Evolutionary conservation across 1,139 yeast genomes (phyloP).

Genomic region (Hansenula lynferdii): DNA sequence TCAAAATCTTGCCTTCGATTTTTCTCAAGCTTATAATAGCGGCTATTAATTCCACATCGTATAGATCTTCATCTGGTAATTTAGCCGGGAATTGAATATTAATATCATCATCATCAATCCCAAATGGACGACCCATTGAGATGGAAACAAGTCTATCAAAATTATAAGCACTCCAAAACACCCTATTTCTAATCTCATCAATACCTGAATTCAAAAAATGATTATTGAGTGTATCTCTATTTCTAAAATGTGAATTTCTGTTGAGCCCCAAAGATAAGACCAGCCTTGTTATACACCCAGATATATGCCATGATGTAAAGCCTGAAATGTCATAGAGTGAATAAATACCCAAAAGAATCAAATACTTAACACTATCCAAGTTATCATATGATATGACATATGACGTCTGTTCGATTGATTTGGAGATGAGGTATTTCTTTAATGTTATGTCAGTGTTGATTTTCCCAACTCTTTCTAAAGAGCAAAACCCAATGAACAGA

Average conservation of each 20-base stretch:
- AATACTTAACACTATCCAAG: slow-evolving; percentile 32
- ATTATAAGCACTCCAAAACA: slow-evolving; percentile 48
- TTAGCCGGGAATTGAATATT: slow-evolving; percentile 37
- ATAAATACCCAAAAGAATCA: slow-evolving; percentile 39
- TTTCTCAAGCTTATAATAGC: slow-evolving; percentile 36
- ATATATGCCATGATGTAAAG: slow-evolving; percentile 42
- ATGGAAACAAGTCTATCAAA: slow-evolving; percentile 42
- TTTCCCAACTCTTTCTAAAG: slow-evolving; percentile 37
- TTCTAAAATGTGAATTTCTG: slow-evolving; percentile 26
- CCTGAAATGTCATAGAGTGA: slow-evolving; percentile 42
- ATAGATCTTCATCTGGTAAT: slow-evolving; percentile 33
- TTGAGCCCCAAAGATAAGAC: slow-evolving; percentile 39
- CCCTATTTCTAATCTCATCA: slow-evolving; percentile 35
- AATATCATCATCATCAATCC: slow-evolving; percentile 42
- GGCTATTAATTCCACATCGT: slow-evolving; percentile 33
- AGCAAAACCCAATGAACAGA: slow-evolving; percentile 44
- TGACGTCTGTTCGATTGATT: slow-evolving; percentile 32
- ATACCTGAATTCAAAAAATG: background rate
- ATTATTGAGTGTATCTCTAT: slow-evolving; percentile 20
- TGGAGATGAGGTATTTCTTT: slow-evolving; percentile 30
- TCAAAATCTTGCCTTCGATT: slow-evolving; percentile 38
- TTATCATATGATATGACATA: slow-evolving; percentile 32
- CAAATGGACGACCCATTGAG: slow-evolving; percentile 39
- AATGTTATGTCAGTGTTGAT: slow-evolving; percentile 29
- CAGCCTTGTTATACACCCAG: slow-evolving; percentile 40